These are phyloP conservation scores for Solanum etuberosum DNA, from an alignment of 257 asterid species.

Conservation along the genomic window DNA sequence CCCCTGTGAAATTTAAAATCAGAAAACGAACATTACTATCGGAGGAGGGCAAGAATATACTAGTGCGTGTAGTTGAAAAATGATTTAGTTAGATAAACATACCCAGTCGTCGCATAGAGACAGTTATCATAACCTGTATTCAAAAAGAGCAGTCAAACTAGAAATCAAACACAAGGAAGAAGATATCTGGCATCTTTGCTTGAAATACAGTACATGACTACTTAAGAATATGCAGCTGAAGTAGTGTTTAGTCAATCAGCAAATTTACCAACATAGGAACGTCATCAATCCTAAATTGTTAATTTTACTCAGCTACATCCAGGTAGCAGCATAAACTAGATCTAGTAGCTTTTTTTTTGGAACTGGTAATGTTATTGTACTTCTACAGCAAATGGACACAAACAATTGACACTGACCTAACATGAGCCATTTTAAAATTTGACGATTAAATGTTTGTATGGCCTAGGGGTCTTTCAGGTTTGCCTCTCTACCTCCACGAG, in stretches of 20 bases:
- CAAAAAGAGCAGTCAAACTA: neutral
- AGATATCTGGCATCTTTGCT: neutral
- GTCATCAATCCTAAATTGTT: neutral
- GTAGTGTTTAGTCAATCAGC: neutral
- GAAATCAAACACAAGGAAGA: neutral
- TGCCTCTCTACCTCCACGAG: neutral
- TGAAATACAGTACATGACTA: neutral
- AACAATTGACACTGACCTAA: neutral
- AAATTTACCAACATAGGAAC: neutral
- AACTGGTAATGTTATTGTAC: neutral
- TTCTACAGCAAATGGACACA: neutral
- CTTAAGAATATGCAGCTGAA: neutral
- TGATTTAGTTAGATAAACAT: neutral
- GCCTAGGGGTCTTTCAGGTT: neutral
- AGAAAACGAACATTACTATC: neutral
- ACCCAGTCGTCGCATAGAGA: conserved; percentile 60
- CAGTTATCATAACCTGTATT: conserved; percentile 84
- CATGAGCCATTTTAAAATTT: neutral
- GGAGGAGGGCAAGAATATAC: neutral
- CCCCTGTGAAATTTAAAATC: conserved; percentile 27
- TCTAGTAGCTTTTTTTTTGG: neutral
- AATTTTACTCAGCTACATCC: neutral
- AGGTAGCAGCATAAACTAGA: neutral
- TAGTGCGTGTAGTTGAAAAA: neutral
- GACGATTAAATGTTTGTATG: neutral